A percentile compares a stretch with the other conserved stretches of the same genome.
phyloP scores from a whole-genome alignment of 176 grass and related monocot genomes.

The Carex scoparia region DNA sequence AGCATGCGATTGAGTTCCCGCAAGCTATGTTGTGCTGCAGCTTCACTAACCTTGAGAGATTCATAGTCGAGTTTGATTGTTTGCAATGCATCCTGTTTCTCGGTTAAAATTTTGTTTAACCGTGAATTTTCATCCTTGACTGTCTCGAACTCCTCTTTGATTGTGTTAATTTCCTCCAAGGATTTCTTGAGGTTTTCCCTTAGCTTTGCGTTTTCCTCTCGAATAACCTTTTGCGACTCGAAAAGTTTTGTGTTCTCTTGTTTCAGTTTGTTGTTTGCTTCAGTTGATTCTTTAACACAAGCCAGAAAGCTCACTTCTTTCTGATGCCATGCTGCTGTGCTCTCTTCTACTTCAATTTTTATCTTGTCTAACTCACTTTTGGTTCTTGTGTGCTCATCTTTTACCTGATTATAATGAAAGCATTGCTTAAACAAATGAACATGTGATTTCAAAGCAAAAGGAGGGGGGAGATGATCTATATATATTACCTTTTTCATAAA shows the following conservation, averaged over 20 bases:
- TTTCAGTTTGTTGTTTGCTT: conserved; percentile 44
- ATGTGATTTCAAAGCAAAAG: neutral
- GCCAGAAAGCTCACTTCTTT: conserved; percentile 62
- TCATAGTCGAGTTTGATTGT: conserved; percentile 73
- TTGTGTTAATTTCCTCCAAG: conserved; percentile 53
- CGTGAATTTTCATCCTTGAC: conserved; percentile 60
- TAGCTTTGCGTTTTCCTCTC: conserved; percentile 64
- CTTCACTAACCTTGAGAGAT: conserved; percentile 76
- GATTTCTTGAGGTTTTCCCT: conserved; percentile 87
- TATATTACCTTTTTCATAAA: too few species aligned
- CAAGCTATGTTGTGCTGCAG: conserved; percentile 55
- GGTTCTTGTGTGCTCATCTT: conserved; percentile 29
- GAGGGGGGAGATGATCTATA: neutral
- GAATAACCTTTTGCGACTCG: conserved; percentile 60
- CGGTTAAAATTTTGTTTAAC: conserved; percentile 56
- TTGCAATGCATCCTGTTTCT: conserved; percentile 60
- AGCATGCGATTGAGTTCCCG: conserved; percentile 66
- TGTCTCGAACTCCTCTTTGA: conserved; percentile 66
- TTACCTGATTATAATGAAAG: conserved; percentile 43
- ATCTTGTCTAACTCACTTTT: conserved; percentile 51
- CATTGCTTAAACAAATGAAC: neutral
- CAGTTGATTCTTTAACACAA: conserved; percentile 66
- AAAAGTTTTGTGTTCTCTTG: conserved; percentile 64
- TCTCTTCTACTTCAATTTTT: conserved; percentile 42
- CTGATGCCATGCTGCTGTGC: conserved; percentile 40